Base-by-base conservation (phyloP, 352 stramenopile genomes). In the Phytophthora fragariaefolia region DNA sequence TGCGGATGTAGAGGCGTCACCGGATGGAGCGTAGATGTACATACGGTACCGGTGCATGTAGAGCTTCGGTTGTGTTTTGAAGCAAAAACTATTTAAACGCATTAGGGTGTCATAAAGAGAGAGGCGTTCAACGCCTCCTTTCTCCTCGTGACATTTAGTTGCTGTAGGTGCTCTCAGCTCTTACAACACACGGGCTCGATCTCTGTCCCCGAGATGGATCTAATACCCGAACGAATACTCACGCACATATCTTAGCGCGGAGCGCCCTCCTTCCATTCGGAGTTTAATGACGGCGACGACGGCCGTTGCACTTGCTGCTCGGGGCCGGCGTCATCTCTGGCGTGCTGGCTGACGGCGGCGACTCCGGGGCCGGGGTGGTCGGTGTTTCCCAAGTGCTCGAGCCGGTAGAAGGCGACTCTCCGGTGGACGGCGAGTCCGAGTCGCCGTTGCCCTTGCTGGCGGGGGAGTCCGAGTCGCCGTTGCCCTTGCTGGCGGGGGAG, bases 271-370 rank as follows among this genome's bases (percentile, higher is more conserved):
- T 66, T 58, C 20, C n/a, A 18, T 36, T 65, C 62, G 55, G 48
- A 73, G 52, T 36, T 27, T 69, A 69, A 6, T 62, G 7, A 18
- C 66, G 59, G 8, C 55, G 52, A 23, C 63, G 54, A 22, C 63
- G 66, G 5, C 50, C 59, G 20, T 69, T 73, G 58, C 66, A 73
- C 12, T 69, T 73, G 59, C 59, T 69, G 38, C 45, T 64, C 48
- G 66, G 59, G 5, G 66, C 59, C 12, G 64, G 57, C 1, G 64
- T 40, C 49, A 67, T 53, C 38, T 67, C 64, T 0, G 65, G 58
- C 2, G 64, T 68, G 2, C 66, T 50, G 28, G 45, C 58, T 3
- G 52, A 53, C n/a, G 52, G 63, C 3, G 55, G 17, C 6, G 52
- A 28, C 45, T 64, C 43, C 23, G 46, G 57, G n/a, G 57, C 34